Percentiles rank a stretch among this genome's conserved stretches.
These are phyloP conservation scores for Cyclanthera cordifolia DNA, from an alignment of 306 rosid species.

Conservation along the genomic window DNA sequence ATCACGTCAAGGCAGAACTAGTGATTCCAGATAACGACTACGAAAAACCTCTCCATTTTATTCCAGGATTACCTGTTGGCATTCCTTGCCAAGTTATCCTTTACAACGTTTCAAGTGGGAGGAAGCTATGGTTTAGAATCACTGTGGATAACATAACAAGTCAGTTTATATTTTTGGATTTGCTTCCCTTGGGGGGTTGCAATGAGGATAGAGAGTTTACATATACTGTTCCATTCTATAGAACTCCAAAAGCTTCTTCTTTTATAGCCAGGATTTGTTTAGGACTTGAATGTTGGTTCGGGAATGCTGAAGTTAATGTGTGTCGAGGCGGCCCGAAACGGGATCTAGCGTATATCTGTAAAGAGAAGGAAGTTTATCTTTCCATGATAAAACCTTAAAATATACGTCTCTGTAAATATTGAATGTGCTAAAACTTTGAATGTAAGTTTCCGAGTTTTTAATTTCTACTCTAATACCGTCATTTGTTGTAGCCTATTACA, in stretches of 20 bases:
- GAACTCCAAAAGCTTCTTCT: slow-evolving; percentile 43
- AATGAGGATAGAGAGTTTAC: slow-evolving; percentile 26
- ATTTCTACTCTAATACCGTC: too few species aligned
- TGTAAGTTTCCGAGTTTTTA: too few species aligned
- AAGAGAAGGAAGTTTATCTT: slow-evolving; percentile 48
- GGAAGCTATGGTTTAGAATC: slow-evolving; percentile 55
- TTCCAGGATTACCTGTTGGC: slow-evolving; percentile 56
- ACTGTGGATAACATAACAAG: slow-evolving; percentile 31
- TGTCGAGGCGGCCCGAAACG: slow-evolving; percentile 48
- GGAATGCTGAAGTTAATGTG: slow-evolving; percentile 25
- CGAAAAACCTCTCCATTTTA: slow-evolving; percentile 43
- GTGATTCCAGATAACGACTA: slow-evolving; percentile 33
- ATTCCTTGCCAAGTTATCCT: slow-evolving; percentile 56
- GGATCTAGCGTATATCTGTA: slow-evolving; percentile 43
- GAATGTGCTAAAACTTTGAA: neutral
- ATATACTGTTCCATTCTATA: slow-evolving; percentile 43
- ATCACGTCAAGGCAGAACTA: slow-evolving; percentile 39
- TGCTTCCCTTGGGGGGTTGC: slow-evolving; percentile 26
- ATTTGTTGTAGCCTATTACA: too few species aligned
- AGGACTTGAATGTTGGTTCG: slow-evolving; percentile 44
- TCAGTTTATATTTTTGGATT: slow-evolving; percentile 48
- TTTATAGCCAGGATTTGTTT: slow-evolving; percentile 33
- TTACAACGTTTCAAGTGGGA: slow-evolving; percentile 32
- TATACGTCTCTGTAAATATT: neutral
- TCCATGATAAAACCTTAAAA: slow-evolving; percentile 18